Evolutionary conservation across 768 basidiomycete species (phyloP), one percentile per base, ranked within the genome.

Genomic region (Kwoniella heveanensis): DNA sequence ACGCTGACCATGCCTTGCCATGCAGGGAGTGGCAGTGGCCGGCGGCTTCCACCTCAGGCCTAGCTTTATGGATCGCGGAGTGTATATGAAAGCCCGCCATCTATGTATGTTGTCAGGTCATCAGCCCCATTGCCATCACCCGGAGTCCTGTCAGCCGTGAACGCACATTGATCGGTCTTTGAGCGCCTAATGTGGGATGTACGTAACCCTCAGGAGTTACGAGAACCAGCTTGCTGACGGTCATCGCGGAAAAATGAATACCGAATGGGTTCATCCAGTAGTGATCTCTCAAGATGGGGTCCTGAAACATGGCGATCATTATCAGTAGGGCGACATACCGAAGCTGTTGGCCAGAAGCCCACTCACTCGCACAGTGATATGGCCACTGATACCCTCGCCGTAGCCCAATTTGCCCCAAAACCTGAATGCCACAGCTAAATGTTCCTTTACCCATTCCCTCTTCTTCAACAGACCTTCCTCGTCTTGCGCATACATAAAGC

Each of bases 241-340:
- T 81, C 57, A 85, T 83, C n/a, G 82, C 64, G 29, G 78, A 77
- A 77, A 85, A 85, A 68, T 84, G 84, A 19, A 82, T 70, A 21
- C 84, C 83, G 30, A 71, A 73, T 2, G 76, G 76, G 56, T 71
- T 75, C 62, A 77, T 73, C 72, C 72, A 73, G 56, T 69, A 73
- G 37, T 70, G 67, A 39, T 70, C 69, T 13, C 64, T 27, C 24
- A 71, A 54, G 30, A 71, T 68, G 1, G 72, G 72, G 52, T 73
- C 72, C 49, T 56, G 46, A 48, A 29, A 6, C 32, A 36, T 36
- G 32, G 13, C 32, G 32, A 13, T 36, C 32, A n/a, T n/a, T n/a
- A n/a, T n/a, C n/a, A n/a, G n/a, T n/a, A n/a, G n/a, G n/a, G n/a
- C n/a, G n/a, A n/a, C n/a, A n/a, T n/a, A n/a, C n/a, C n/a, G n/a